Conservation (phyloP, 495 filamentous ascomycete species). For the Podospora australis region DNA sequence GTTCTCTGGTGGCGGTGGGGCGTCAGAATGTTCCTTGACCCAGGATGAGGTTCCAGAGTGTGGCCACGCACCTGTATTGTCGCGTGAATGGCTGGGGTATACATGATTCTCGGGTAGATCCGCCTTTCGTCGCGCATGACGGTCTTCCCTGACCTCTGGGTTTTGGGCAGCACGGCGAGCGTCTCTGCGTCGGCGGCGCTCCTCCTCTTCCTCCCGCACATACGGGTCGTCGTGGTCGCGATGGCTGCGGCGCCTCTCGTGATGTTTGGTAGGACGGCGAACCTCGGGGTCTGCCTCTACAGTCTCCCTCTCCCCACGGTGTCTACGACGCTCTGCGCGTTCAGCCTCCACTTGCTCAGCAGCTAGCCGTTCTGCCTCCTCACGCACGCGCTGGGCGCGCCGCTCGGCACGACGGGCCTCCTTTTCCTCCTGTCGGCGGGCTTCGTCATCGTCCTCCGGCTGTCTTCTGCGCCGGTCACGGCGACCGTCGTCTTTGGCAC, state of each 20-base stretch:
- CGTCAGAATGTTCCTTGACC: constrained; percentile 55
- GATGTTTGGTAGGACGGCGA: constrained; percentile 34
- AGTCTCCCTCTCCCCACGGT: constrained; percentile 36
- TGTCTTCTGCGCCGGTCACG: constrained; percentile 38
- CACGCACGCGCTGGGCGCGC: constrained; percentile 38
- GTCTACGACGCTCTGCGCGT: constrained; percentile 36
- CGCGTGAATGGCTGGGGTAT: constrained; percentile 39
- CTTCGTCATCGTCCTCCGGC: constrained; percentile 39
- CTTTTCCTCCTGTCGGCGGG: constrained; percentile 42
- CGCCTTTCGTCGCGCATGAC: constrained; percentile 21
- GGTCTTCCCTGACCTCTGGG: constrained; percentile 16
- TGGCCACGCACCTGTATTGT: constrained; percentile 42
- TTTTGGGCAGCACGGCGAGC: constrained; percentile 38
- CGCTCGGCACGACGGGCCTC: constrained; percentile 48
- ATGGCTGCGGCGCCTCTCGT: constrained; percentile 12
- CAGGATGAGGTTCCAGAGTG: constrained; percentile 52
- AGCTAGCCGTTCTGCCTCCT: constrained; percentile 36
- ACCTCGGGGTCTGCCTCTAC: constrained; percentile 42
- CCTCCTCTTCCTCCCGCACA: constrained; percentile 34
- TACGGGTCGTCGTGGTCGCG: constrained; percentile 8
- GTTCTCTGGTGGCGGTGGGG: constrained; percentile 44
- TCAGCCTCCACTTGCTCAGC: constrained; percentile 38
- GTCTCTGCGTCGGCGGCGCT: constrained; percentile 45
- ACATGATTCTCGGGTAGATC: constrained; percentile 37
- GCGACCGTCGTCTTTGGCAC: constrained; percentile 38